These are phyloP conservation scores for Clonostachys byssicola DNA, from an alignment of 2,329 filamentous ascomycete species.

Conservation along the genomic window DNA sequence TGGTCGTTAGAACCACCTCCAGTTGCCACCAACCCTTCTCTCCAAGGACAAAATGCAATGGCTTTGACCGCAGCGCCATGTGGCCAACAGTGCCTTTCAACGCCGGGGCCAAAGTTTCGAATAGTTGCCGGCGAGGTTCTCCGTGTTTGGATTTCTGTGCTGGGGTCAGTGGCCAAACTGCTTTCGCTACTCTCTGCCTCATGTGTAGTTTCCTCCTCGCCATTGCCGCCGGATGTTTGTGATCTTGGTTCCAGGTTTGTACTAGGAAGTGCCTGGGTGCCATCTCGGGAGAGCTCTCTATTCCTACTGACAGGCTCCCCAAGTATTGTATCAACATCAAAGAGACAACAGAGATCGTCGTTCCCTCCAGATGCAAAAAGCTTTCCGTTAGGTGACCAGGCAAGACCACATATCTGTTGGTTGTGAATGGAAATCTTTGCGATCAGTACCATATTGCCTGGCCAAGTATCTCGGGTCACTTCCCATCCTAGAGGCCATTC, in stretches of 20 bases:
- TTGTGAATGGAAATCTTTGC: conserved; percentile 74
- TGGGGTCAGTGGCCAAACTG: not conserved
- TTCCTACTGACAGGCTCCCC: conserved; percentile 1
- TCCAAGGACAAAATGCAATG: conserved; percentile 95
- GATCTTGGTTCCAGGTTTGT: not conserved
- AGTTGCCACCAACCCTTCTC: conserved; percentile 79
- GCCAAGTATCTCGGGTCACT: conserved; percentile 63
- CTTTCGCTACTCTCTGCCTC: not conserved
- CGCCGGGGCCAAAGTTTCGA: conserved; percentile 45
- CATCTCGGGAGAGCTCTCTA: not conserved
- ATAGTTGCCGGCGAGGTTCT: conserved; percentile 25
- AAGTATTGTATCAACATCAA: conserved; percentile 61
- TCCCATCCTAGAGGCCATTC: conserved; percentile 75
- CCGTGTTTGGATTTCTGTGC: conserved; percentile 18
- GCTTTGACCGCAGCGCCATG: conserved; percentile 93
- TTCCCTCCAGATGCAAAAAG: conserved; percentile 87
- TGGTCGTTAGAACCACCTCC: conserved; percentile 93
- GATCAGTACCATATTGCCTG: conserved; percentile 72
- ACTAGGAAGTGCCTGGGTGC: not conserved
- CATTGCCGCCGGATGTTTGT: not conserved
- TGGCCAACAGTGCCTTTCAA: conserved; percentile 67
- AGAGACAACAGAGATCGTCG: conserved; percentile 84
- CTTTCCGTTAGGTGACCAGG: conserved; percentile 74
- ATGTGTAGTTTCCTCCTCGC: not conserved
- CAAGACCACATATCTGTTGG: conserved; percentile 90